Evolutionary conservation across 305 asterid genomes (phyloP).

Genomic region (Rubia tinctorum): DNA sequence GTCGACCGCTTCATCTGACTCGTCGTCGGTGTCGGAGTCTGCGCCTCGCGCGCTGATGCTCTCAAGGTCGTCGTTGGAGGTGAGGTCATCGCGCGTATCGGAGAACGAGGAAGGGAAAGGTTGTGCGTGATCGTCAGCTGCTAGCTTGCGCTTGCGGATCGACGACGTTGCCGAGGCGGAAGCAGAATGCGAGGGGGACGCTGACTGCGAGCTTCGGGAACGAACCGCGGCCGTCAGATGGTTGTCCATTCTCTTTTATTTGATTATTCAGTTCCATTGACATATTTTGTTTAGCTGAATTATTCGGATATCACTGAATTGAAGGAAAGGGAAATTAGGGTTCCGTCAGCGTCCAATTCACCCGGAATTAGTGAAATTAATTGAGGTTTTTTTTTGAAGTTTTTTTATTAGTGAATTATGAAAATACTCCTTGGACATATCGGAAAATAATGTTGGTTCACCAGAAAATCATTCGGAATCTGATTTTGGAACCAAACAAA

Average conservation of each 20-base stretch:
- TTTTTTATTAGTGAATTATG: no score
- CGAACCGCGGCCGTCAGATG: slow-evolving; percentile 79
- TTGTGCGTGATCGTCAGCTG: slow-evolving; percentile 76
- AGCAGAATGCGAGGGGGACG: slow-evolving; percentile 96
- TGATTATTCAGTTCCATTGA: background rate
- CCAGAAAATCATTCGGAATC: no score
- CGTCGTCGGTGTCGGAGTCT: slow-evolving; percentile 85
- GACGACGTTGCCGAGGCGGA: slow-evolving; percentile 97
- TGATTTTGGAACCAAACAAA: no score
- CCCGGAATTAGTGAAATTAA: no score
- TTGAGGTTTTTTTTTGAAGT: no score
- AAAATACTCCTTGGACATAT: no score
- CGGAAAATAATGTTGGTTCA: no score
- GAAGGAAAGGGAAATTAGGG: no score
- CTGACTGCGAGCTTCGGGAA: slow-evolving; percentile 86
- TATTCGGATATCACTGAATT: background rate
- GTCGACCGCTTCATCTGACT: slow-evolving; percentile 77
- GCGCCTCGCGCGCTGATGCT: slow-evolving; percentile 95
- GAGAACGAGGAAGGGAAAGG: slow-evolving; percentile 82
- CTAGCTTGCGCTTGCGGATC: slow-evolving; percentile 75
- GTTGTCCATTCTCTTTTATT: slow-evolving; percentile 45
- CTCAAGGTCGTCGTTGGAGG: slow-evolving; percentile 92
- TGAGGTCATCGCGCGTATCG: slow-evolving; percentile 88
- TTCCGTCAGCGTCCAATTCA: no score
- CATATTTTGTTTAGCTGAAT: background rate